A percentile compares a stretch with the other conserved stretches of the same genome.
phyloP scores from a whole-genome alignment of 1,139 yeast genomes.

The Hansenula lynferdii region DNA sequence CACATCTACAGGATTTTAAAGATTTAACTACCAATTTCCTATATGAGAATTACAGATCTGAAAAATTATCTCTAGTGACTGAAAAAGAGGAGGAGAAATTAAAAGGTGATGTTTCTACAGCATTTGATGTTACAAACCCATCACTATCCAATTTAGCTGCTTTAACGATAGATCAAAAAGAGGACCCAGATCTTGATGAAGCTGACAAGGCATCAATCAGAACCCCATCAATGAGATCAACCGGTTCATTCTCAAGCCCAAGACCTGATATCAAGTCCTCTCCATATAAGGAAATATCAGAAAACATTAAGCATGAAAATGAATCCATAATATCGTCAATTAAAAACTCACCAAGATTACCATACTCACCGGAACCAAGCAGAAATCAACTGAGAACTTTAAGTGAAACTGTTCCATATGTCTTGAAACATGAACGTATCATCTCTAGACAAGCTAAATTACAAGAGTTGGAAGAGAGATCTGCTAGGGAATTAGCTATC shows the following conservation, averaged over 20 bases:
- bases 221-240: constrained; percentile 23
- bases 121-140: constrained; percentile 28
- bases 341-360: constrained; percentile 43
- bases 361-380: constrained; percentile 43
- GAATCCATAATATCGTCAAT: constrained; percentile 43
- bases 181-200: constrained; percentile 2
- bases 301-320: constrained; percentile 31
- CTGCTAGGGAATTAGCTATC: constrained; percentile 65
- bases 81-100: constrained; percentile 5
- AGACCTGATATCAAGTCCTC: constrained; percentile 22
- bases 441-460: constrained; percentile 71
- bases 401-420: constrained; percentile 79
- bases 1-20: constrained; percentile 76
- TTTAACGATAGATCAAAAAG: constrained; percentile 27
- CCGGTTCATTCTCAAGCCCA: constrained; percentile 5
- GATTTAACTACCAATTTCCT: constrained; percentile 76
- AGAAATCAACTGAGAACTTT: constrained; percentile 68
- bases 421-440: constrained; percentile 69
- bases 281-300: constrained; percentile 30
- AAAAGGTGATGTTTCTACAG: constrained; percentile 6
- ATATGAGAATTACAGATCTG: constrained; percentile 77
- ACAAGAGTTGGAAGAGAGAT: constrained; percentile 73
- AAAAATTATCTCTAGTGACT: constrained; percentile 47
- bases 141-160: constrained; percentile 64
- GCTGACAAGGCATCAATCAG: constrained; percentile 8